Evolutionary conservation across 2,329 filamentous ascomycete species (phyloP).

Genomic region (Diaporthe citriasiana): DNA sequence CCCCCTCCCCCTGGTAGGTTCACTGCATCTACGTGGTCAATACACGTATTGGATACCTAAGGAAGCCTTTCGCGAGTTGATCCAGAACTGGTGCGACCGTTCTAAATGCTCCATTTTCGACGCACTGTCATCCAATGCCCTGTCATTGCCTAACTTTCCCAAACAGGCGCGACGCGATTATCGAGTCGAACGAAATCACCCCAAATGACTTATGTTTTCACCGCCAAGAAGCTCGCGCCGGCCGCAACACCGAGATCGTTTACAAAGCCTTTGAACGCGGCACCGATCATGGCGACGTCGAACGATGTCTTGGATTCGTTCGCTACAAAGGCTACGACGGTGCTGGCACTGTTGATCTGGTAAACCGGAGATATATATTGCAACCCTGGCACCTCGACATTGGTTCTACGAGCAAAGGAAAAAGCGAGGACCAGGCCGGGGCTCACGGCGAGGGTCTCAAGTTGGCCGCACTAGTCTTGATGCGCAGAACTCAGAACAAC

Average conservation of each 20-base stretch:
- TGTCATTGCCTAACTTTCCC: not conserved
- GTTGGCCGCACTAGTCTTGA: not conserved
- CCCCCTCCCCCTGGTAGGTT: too few relatives aligned
- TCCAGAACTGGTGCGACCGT: not conserved
- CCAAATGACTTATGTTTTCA: not conserved
- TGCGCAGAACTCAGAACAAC: not conserved
- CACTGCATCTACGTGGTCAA: not conserved
- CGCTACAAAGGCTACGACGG: not conserved
- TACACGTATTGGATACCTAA: not conserved
- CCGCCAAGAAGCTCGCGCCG: not conserved
- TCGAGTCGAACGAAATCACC: not conserved
- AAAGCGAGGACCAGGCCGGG: not conserved
- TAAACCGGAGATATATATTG: not conserved
- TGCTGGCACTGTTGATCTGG: not conserved
- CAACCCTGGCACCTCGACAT: not conserved
- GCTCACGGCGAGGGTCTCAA: not conserved
- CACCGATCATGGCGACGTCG: not conserved
- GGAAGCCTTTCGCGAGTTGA: slow-evolving; percentile 4
- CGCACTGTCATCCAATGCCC: too few relatives aligned
- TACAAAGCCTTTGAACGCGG: not conserved
- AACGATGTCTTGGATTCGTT: not conserved
- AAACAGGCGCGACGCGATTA: not conserved
- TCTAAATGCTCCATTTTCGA: not conserved
- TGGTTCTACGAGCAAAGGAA: not conserved
- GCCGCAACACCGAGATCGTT: not conserved